phyloP scores from a whole-genome alignment of 148 eudicot species.

The Arctostaphylos glauca region DNA sequence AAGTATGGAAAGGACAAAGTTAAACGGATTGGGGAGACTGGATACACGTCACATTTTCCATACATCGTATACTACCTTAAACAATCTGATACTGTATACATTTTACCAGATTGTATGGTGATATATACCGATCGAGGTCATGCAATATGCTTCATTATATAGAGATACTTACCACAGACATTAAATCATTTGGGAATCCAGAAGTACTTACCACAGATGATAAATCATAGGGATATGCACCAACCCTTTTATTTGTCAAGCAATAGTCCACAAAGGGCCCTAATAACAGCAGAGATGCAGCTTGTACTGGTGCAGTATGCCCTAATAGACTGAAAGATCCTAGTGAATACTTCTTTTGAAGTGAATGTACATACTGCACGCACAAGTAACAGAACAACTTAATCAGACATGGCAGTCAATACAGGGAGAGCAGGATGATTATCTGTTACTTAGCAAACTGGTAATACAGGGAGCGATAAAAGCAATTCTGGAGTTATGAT shows the following conservation, averaged over 20 bases:
- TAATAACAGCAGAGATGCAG: slow-evolving; percentile 49
- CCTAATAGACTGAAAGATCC: slow-evolving; percentile 70
- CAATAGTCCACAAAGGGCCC: slow-evolving; percentile 81
- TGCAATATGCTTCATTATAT: background rate
- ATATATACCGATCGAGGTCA: too few species aligned
- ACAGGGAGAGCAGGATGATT: slow-evolving; percentile 1
- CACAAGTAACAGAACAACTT: slow-evolving; percentile 10
- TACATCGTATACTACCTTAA: too few species aligned
- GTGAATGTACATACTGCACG: slow-evolving; percentile 67
- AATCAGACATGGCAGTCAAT: background rate
- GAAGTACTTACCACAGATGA: slow-evolving; percentile 48
- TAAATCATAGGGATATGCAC: slow-evolving; percentile 50
- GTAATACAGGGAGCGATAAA: background rate
- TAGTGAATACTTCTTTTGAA: slow-evolving; percentile 70
- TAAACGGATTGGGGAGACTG: too few species aligned
- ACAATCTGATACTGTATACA: too few species aligned
- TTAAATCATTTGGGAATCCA: slow-evolving; percentile 8
- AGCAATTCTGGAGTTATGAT: background rate
- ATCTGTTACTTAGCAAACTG: background rate
- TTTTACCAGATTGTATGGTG: too few species aligned
- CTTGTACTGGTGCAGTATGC: slow-evolving; percentile 82
- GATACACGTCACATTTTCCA: too few species aligned
- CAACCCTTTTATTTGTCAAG: slow-evolving; percentile 58
- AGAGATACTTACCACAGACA: slow-evolving; percentile 30
- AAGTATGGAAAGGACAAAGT: too few species aligned